phyloP scores from a whole-genome alignment of 257 asterid genomes.

The Nyctanthes arbortristis region DNA sequence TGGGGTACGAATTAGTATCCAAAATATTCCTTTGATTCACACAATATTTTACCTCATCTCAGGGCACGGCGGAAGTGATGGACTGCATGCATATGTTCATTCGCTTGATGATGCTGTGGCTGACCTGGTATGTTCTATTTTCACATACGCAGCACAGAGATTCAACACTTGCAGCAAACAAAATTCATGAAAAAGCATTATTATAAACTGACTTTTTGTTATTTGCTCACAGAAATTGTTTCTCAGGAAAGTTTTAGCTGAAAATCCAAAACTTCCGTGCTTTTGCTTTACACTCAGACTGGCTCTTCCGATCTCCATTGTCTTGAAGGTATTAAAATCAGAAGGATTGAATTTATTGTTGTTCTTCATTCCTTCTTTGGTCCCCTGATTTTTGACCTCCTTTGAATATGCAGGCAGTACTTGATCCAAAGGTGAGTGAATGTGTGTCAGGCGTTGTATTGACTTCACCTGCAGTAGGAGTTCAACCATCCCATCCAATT shows the following conservation, averaged over 20 bases:
- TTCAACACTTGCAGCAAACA: neutral
- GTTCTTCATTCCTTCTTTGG: too few species aligned
- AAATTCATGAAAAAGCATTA: neutral
- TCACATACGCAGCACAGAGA: neutral
- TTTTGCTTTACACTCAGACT: constrained; percentile 90
- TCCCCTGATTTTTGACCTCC: neutral
- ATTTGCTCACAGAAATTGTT: constrained; percentile 51
- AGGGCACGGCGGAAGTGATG: constrained; percentile 99
- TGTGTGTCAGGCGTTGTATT: constrained; percentile 63
- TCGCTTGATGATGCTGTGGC: constrained; percentile 75
- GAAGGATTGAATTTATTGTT: too few species aligned
- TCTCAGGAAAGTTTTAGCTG: constrained; percentile 57
- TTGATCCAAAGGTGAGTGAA: constrained; percentile 68
- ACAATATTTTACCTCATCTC: constrained; percentile 13
- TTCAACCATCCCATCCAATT: constrained; percentile 88
- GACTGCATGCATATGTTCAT: constrained; percentile 87
- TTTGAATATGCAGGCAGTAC: constrained; percentile 54
- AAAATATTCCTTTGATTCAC: neutral
- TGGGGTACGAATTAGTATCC: neutral
- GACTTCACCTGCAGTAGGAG: constrained; percentile 94
- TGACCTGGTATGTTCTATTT: constrained; percentile 53
- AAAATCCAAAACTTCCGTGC: constrained; percentile 68
- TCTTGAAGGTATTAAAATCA: constrained; percentile 66
- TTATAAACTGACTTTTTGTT: constrained; percentile 5
- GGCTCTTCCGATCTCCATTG: constrained; percentile 90